These are phyloP conservation scores for Phytophthora vignae DNA, from an alignment of 352 stramenopile genomes.

Conservation along the genomic window DNA sequence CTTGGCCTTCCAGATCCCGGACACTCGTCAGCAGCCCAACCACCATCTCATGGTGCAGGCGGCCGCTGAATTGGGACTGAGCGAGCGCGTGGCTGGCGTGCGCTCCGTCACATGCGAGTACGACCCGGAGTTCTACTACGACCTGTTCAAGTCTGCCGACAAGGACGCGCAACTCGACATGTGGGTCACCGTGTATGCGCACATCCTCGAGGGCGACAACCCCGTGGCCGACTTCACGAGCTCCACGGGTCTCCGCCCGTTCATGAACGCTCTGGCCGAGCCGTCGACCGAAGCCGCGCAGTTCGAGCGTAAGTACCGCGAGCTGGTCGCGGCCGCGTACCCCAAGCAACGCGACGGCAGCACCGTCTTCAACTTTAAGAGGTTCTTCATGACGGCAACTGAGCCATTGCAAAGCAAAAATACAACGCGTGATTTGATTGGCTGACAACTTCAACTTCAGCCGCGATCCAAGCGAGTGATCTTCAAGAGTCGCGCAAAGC, in stretches of 20 bases:
- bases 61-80: constrained; percentile 47
- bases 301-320: constrained; percentile 65
- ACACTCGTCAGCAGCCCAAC: constrained; percentile 53
- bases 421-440: constrained; percentile 18
- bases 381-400: constrained; percentile 69
- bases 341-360: constrained; percentile 56
- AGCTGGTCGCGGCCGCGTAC: constrained; percentile 64
- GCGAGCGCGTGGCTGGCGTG: constrained; percentile 48
- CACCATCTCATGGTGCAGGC: constrained; percentile 64
- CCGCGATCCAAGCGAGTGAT: constrained; percentile 16
- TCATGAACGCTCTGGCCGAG: constrained; percentile 58
- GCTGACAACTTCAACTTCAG: constrained; percentile 29
- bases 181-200: constrained; percentile 66
- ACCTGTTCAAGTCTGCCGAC: constrained; percentile 50
- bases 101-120: constrained; percentile 73
- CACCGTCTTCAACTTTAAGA: constrained; percentile 71
- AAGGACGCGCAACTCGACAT: constrained; percentile 48
- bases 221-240: constrained; percentile 73
- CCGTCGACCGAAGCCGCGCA: constrained; percentile 21
- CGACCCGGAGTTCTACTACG: constrained; percentile 71
- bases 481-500: constrained; percentile 16
- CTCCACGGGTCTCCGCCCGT: constrained; percentile 69
- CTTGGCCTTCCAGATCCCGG: constrained; percentile 77
- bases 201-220: constrained; percentile 67
- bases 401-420: constrained; percentile 25